Conservation (phyloP, 2,329 filamentous ascomycete genomes). For the Alternaria burnsii region DNA sequence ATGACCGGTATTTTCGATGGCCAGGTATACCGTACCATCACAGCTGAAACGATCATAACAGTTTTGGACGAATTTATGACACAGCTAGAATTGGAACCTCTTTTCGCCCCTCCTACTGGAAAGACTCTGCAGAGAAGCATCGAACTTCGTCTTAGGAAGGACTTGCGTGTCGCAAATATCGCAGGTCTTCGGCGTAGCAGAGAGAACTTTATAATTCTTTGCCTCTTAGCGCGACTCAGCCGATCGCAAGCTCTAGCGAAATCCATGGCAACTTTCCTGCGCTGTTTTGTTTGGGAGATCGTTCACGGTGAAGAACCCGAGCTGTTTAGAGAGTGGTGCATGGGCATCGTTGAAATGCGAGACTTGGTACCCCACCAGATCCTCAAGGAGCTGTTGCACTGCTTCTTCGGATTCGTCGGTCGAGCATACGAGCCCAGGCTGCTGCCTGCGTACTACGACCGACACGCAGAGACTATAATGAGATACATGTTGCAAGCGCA, state of each 20-base stretch:
- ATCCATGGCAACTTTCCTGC: not conserved
- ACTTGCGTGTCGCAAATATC: not conserved
- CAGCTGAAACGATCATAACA: not conserved
- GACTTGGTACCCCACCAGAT: not conserved
- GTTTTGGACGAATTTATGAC: not conserved
- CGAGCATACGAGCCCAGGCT: not conserved
- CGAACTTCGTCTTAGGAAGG: not conserved
- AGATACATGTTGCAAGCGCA: not conserved
- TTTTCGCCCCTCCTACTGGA: not conserved
- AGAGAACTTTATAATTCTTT: not conserved
- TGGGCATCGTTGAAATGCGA: not conserved
- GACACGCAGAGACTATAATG: not conserved
- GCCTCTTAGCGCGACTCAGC: not conserved
- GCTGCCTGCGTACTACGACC: not conserved
- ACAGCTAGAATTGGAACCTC: not conserved
- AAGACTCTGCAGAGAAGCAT: not conserved
- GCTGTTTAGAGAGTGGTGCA: not conserved
- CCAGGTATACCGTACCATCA: not conserved
- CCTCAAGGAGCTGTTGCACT: not conserved
- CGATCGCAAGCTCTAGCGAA: not conserved
- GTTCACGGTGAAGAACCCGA: not conserved
- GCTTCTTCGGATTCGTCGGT: not conserved
- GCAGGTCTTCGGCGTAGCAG: not conserved
- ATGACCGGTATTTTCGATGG: not conserved
- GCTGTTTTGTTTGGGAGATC: not conserved